Base-by-base conservation (phyloP, 371 early-diverging fungal species). In the Mortierella sp. region DNA sequence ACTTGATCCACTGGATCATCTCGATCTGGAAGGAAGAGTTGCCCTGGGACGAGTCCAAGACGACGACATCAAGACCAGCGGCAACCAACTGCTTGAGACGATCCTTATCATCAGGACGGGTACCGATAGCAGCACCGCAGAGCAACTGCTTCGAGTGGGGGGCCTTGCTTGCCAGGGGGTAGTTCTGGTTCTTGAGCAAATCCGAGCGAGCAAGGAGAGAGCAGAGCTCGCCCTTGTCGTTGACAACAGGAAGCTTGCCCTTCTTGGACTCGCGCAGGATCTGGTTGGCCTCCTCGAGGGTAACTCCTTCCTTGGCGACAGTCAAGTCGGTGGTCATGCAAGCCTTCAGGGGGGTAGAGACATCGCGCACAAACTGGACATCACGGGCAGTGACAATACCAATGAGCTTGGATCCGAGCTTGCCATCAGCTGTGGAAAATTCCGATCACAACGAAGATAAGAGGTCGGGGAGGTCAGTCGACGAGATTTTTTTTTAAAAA, bases 341-440 rank as follows among this genome's bases (percentile, higher is more conserved):
- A 14, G 89, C 86, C 73, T 87, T 86, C 66, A 95, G 83, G 50
- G 68, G 61, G 15, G 92, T 83, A 29, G 73, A 28, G 28, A 84
- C 82, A 63, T 93, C 89, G 60, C 87, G 83, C 62, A 94, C 88
- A 86, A 98, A 97, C 73, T 96, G 96, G 82, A 97, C 94, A 82
- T 98, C 98, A 72, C 98, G 94, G 59, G 94, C 92, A 47, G 98
- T 97, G 57, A 98, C 97, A 62, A 98, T 96, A 80, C 98, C 98
- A 47, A 98, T 84, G 52, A 98, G 88, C 86, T 94, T 95, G 79
- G 94, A 91, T 68, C 92, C 89, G 62, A 96, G 80, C 84, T 93
- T 89, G 65, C 98, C 98, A 70, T 84, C 90, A 68, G 92, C 93
- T 90, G 66, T 51, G 30, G 12, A 12, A 46, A 63, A 48, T 3